Conservation (phyloP, 208 protist species). For the Jaenimonas drosophilae region DNA sequence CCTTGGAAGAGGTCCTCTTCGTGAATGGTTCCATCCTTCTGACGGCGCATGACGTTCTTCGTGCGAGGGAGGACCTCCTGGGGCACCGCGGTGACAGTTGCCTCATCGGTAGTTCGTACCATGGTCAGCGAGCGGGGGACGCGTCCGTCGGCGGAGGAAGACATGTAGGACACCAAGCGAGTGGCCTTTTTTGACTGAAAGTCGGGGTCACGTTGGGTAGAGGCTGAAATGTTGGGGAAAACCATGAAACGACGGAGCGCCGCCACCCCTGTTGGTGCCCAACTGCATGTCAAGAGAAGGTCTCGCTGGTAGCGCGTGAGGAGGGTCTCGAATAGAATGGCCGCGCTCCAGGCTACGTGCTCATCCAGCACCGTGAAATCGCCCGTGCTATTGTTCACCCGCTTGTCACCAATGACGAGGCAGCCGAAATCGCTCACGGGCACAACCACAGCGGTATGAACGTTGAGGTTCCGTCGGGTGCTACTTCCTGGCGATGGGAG, state of each 20-base stretch:
- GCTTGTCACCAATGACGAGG: background rate
- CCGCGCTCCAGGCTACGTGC: slow-evolving; percentile 55
- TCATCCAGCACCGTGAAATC: slow-evolving; percentile 37
- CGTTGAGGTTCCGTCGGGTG: slow-evolving; percentile 14
- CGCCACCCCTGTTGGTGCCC: slow-evolving; percentile 1
- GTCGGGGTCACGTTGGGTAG: too few relatives aligned
- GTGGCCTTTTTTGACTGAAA: too few relatives aligned
- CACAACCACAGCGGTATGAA: slow-evolving; percentile 8
- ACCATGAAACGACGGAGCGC: slow-evolving; percentile 2
- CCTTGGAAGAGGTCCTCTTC: slow-evolving; percentile 48
- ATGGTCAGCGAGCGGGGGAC: slow-evolving; percentile 11
- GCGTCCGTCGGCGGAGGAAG: background rate
- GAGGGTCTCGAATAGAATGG: slow-evolving; percentile 21
- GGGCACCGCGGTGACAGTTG: slow-evolving; percentile 15
- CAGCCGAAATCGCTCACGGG: slow-evolving; percentile 25
- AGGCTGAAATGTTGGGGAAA: background rate
- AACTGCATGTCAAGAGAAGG: slow-evolving; percentile 34
- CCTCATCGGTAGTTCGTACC: slow-evolving; percentile 24
- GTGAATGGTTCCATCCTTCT: slow-evolving; percentile 6
- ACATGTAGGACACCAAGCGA: background rate
- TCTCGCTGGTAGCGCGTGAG: slow-evolving; percentile 42
- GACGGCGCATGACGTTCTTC: background rate
- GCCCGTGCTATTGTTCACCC: background rate
- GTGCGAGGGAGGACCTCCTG: slow-evolving; percentile 7
- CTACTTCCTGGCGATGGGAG: too few relatives aligned